A percentile compares a stretch with the other conserved stretches of the same genome.
phyloP scores from a whole-genome alignment of 805 yeast genomes.

The Zygosaccharomyces lentus region DNA sequence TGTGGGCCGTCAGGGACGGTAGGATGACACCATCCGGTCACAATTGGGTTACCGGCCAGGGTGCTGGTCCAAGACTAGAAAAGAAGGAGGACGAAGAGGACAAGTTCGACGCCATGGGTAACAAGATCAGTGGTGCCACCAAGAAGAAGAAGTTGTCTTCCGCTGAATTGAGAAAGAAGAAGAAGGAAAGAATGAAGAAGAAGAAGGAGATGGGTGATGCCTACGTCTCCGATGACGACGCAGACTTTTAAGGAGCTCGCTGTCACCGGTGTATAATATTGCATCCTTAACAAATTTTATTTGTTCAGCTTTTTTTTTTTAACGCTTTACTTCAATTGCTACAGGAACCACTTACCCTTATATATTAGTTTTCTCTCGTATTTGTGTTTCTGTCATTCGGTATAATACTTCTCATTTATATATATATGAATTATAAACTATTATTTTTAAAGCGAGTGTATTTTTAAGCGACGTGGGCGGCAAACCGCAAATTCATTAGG shows the following conservation, averaged over 20 bases:
- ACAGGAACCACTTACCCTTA: constrained; percentile 16
- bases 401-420: constrained; percentile 7
- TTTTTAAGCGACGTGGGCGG: not conserved
- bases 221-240: constrained; percentile 90
- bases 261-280: constrained; percentile 11
- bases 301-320: not conserved
- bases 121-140: constrained; percentile 95
- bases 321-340: constrained; percentile 8
- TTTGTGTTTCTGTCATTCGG: constrained; percentile 9
- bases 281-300: constrained; percentile 11
- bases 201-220: constrained; percentile 99
- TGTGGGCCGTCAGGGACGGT: constrained; percentile 99
- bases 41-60: constrained; percentile 99
- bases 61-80: constrained; percentile 99
- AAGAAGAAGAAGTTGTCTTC: constrained; percentile 97
- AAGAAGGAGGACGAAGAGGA: constrained; percentile 96
- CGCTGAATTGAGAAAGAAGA: constrained; percentile 99
- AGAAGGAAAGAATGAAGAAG: constrained; percentile 99
- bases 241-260: constrained; percentile 54
- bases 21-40: constrained; percentile 99
- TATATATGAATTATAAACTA: constrained; percentile 3
- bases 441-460: not conserved
- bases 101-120: constrained; percentile 99
- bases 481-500: not conserved
- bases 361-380: constrained; percentile 14